Evolutionary conservation across 495 filamentous ascomycete species (phyloP).

Genomic region (Aspergillus sclerotioniger): DNA sequence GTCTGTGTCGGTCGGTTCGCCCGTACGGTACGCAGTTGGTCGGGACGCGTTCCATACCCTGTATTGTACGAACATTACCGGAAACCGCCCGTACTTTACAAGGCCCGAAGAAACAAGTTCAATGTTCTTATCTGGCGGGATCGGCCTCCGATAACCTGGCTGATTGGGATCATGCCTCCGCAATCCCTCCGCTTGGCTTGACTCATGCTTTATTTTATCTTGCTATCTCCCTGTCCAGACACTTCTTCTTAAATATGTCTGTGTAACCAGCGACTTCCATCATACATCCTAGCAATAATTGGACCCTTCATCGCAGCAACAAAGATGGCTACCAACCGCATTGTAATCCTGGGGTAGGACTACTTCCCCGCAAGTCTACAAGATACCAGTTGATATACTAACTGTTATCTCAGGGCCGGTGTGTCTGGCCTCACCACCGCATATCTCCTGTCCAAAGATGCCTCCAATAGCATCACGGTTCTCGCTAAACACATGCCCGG

Average conservation of each 20-base stretch:
- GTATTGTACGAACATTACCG: not conserved
- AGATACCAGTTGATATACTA: not conserved
- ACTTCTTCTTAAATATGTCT: not conserved
- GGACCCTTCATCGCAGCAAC: not conserved
- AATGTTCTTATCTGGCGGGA: not conserved
- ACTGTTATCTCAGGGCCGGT: conserved; percentile 63
- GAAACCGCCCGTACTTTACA: not conserved
- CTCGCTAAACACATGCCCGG: conserved; percentile 97
- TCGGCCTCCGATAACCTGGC: not conserved
- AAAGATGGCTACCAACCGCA: conserved; percentile 46
- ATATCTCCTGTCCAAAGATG: conserved; percentile 70
- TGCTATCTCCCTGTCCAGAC: not conserved
- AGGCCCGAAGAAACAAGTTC: not conserved
- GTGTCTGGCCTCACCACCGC: conserved; percentile 93
- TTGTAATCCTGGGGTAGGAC: conserved; percentile 64
- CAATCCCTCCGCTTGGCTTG: not conserved
- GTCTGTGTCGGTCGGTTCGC: no score
- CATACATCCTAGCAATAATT: not conserved
- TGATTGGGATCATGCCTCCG: not conserved
- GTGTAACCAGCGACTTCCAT: not conserved
- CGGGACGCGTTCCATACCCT: not conserved
- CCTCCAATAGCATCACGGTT: conserved; percentile 70
- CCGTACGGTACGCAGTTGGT: no score
- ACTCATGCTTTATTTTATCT: conserved; percentile 1
- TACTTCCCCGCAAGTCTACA: conserved; percentile 1